Percentiles rank a stretch among this genome's conserved stretches.
Evolutionary conservation across 2,329 filamentous ascomycete genomes (phyloP).

Genomic region (Incumbomyces lentus): DNA sequence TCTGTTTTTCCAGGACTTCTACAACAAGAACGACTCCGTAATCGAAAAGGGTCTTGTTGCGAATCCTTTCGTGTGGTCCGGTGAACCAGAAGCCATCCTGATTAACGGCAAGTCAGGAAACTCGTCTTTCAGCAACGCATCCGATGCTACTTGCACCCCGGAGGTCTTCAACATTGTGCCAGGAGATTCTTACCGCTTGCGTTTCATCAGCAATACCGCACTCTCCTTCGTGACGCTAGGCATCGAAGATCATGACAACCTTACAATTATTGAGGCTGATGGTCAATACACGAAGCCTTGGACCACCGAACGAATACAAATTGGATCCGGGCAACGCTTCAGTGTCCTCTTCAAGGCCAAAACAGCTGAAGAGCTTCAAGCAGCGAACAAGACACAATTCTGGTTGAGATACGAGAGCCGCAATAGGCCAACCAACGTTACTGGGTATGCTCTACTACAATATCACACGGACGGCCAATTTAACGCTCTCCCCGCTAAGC

Average conservation of each 20-base stretch:
- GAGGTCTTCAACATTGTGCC: constrained; percentile 50
- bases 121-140: constrained; percentile 28
- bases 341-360: constrained; percentile 40
- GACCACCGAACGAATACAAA: constrained; percentile 41
- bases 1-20: constrained; percentile 48
- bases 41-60: constrained; percentile 43
- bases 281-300: constrained; percentile 27
- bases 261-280: constrained; percentile 53
- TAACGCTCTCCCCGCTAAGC: constrained; percentile 9
- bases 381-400: constrained; percentile 38
- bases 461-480: constrained; percentile 10
- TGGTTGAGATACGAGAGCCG: constrained; percentile 29
- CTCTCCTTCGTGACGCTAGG: constrained; percentile 45
- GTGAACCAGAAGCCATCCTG: constrained; percentile 47
- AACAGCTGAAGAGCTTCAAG: constrained; percentile 18
- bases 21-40: constrained; percentile 40
- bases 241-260: constrained; percentile 46
- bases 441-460: constrained; percentile 23
- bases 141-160: constrained; percentile 31
- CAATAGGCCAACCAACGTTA: constrained; percentile 20
- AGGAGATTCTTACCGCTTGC: constrained; percentile 50
- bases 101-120: constrained; percentile 48
- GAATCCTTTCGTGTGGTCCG: constrained; percentile 46
- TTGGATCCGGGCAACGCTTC: constrained; percentile 52
- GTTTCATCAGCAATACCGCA: constrained; percentile 49